These are phyloP conservation scores for Cyberlindnera petersonii DNA, from an alignment of 805 yeast genomes.

Conservation along the genomic window DNA sequence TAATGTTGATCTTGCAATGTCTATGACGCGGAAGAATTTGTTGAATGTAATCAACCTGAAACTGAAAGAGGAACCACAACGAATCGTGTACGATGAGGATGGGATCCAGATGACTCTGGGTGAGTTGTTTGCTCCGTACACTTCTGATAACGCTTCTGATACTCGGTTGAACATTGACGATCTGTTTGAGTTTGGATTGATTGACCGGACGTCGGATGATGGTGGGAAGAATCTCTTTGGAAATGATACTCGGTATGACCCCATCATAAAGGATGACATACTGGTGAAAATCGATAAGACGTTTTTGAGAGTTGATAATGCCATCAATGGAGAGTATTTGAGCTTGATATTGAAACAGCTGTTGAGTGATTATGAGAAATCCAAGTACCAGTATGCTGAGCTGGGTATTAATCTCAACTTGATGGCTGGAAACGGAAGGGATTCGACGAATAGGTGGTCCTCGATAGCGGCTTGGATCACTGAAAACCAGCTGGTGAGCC, in stretches of 20 bases:
- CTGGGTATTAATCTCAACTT: conserved; percentile 33
- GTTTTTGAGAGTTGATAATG: conserved; percentile 35
- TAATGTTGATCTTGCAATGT: conserved; percentile 94
- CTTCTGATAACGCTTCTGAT: conserved; percentile 27
- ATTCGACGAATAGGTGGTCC: conserved; percentile 26
- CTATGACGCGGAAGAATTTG: conserved; percentile 93
- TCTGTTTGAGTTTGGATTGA: conserved; percentile 28
- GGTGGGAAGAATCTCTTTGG: conserved; percentile 26
- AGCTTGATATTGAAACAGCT: conserved; percentile 33
- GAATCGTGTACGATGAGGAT: conserved; percentile 30
- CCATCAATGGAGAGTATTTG: conserved; percentile 36
- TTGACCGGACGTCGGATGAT: conserved; percentile 25
- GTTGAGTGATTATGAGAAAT: conserved; percentile 33
- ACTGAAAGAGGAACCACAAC: conserved; percentile 32
- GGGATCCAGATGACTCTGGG: conserved; percentile 25
- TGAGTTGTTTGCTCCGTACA: conserved; percentile 27
- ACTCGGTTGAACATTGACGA: conserved; percentile 28
- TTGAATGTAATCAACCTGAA: conserved; percentile 37
- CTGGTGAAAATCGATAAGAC: conserved; percentile 31
- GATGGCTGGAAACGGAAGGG: conserved; percentile 17
- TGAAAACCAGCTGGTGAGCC: conserved; percentile 35
- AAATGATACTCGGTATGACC: conserved; percentile 17
- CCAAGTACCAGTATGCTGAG: conserved; percentile 37
- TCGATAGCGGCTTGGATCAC: conserved; percentile 34
- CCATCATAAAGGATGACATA: conserved; percentile 25